Evolutionary conservation across 1,284 basidiomycete genomes (phyloP).

Genomic region (Rugosomyces carneus): DNA sequence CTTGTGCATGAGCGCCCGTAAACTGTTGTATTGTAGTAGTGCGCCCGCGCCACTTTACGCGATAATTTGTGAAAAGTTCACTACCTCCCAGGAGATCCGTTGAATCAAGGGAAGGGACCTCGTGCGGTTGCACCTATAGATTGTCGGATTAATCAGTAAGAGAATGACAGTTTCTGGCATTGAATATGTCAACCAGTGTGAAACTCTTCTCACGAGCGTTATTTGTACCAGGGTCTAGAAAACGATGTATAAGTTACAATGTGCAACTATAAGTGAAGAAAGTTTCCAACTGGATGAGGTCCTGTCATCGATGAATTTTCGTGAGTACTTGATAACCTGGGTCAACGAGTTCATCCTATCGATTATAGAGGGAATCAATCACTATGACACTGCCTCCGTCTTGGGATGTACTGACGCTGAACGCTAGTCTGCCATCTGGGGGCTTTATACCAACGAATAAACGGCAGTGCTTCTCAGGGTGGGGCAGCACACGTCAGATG

Average conservation of each 20-base stretch:
- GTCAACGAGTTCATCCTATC: not conserved
- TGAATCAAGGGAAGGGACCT: slow-evolving; percentile 1
- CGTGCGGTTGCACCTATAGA: slow-evolving; percentile 1
- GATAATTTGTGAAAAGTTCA: slow-evolving; percentile 6
- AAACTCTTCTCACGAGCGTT: slow-evolving; percentile 4
- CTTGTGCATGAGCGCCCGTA: not conserved
- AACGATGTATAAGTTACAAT: not conserved
- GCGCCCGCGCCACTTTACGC: slow-evolving; percentile 1
- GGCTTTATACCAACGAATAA: not conserved
- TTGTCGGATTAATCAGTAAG: too few species aligned
- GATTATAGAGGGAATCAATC: too few species aligned
- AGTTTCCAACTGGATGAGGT: not conserved
- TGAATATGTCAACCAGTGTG: not conserved
- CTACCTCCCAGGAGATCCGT: not conserved
- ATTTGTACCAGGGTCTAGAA: not conserved
- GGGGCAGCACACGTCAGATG: too few species aligned
- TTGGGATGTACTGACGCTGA: too few species aligned
- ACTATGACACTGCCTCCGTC: too few species aligned
- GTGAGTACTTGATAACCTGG: not conserved
- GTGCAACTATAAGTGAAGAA: too few species aligned
- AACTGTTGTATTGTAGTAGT: slow-evolving; percentile 6
- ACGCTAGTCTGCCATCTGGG: too few species aligned
- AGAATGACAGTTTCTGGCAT: too few species aligned
- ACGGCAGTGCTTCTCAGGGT: not conserved
- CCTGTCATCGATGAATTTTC: not conserved